Base-by-base conservation (phyloP, 2,329 filamentous ascomycete species). In the Trichoderma aggressivum region DNA sequence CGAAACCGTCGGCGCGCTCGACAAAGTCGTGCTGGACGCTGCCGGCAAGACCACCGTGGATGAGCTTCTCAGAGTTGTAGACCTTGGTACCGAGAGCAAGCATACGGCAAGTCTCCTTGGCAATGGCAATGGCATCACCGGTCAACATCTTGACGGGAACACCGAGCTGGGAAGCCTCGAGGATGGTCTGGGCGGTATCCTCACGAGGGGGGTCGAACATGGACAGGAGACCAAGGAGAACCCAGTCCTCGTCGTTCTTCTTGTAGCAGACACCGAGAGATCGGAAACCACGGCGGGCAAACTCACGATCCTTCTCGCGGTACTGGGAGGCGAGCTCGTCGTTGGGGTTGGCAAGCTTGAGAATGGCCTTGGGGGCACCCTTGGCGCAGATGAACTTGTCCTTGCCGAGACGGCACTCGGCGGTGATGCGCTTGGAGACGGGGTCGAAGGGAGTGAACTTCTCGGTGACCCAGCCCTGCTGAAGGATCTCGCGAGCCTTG, bases 1-100 rank as follows among this genome's bases (percentile, higher is more conserved):
- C 94, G 83, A 97, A 97, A 85, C 94, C 94, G 87, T 97, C 94
- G 73, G 94, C 94, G 85, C 92, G 93, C 86, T 97, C 94, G 72
- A 97, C 94, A 85, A 97, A 97, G 85, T 97, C 94, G 84, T 96
- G 96, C 94, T 94, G 78, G 94, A 92, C 93, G 97, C 39, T 96
- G 80, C 94, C 92, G 85, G 93, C 93, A 77, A 93, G 93, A 71
- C 93, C 93, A 81, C 93, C 93, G 72, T 97, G 91, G 87, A 94
- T 94, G 72, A 97, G 92, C 78, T 92, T 92, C 85, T 97, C 94
- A 82, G 94, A 93, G 79, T 97, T 96, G 87, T 97, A 97, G 78
- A 97, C 90, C 82, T 97, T 97, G 79, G 93, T 96, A 78, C 94
- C 94, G 72, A 97, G 91, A 85, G 93, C 93, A 75, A 97, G 91